Evolutionary conservation across 306 rosid genomes (phyloP).

Genomic region (Fragaria vesca): DNA sequence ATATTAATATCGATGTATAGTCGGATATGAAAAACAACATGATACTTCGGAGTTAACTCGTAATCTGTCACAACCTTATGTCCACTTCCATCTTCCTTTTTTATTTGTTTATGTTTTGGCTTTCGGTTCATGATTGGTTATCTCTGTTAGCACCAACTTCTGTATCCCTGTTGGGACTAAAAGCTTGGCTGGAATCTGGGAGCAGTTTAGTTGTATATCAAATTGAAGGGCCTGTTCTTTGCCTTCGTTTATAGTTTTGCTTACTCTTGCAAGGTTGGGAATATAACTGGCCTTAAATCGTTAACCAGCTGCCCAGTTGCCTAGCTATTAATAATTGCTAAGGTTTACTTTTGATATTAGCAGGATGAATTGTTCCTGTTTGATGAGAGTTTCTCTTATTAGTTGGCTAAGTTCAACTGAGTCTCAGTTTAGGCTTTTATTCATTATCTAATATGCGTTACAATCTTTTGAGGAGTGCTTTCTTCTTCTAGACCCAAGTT

Average conservation of each 20-base stretch:
- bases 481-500: not conserved
- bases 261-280: not conserved
- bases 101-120: not conserved
- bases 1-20: constrained; percentile 27
- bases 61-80: not conserved
- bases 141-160: not conserved
- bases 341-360: not conserved
- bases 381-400: not conserved
- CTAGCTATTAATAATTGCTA: not conserved
- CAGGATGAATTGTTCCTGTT: not conserved
- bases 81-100: not conserved
- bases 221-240: not conserved
- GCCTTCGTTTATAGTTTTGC: not conserved
- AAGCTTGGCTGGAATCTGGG: not conserved
- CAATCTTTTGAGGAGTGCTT: not conserved
- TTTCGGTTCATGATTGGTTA: not conserved
- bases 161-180: not conserved
- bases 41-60: not conserved
- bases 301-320: not conserved
- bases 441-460: not conserved
- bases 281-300: not conserved
- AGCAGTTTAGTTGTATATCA: not conserved
- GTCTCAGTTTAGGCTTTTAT: not conserved
- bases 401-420: not conserved
- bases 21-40: constrained; percentile 9